Evolutionary conservation across 768 basidiomycete genomes (phyloP).

Genomic region (Termitomyces sp.): DNA sequence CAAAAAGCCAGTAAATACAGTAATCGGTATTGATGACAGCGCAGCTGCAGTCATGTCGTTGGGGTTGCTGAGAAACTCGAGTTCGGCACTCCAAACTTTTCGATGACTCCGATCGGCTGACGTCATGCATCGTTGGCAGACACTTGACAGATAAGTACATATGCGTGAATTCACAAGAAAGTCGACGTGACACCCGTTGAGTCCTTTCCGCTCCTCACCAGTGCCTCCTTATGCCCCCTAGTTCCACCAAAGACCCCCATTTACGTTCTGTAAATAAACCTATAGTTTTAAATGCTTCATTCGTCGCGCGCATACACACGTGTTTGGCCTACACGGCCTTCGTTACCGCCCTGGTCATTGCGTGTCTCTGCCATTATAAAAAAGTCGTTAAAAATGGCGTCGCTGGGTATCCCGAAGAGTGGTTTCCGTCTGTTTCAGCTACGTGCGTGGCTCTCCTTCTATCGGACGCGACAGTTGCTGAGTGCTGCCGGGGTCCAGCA

Average conservation of each 20-base stretch:
- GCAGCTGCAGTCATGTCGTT: not conserved
- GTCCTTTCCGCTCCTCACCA: not conserved
- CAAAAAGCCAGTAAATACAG: conserved; percentile 93
- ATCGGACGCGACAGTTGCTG: not conserved
- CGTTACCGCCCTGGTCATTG: conserved; percentile 53
- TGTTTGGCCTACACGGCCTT: conserved; percentile 64
- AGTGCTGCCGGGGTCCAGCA: conserved; percentile 34
- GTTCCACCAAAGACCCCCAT: not conserved
- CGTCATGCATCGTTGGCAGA: not conserved
- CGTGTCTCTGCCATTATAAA: conserved; percentile 67
- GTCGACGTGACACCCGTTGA: not conserved
- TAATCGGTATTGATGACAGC: conserved; percentile 63
- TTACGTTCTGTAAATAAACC: not conserved
- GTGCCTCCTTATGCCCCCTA: conserved; percentile 1
- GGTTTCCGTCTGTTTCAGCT: conserved; percentile 87
- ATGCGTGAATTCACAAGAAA: not conserved
- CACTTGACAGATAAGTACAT: too few relatives aligned
- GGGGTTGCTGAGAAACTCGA: not conserved
- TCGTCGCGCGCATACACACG: conserved; percentile 61
- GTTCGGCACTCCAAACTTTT: not conserved
- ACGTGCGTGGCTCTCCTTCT: conserved; percentile 42
- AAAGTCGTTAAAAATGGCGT: conserved; percentile 84
- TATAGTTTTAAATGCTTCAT: conserved; percentile 39
- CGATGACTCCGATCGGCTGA: not conserved
- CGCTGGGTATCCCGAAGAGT: conserved; percentile 80